Evolutionary conservation across 495 filamentous ascomycete species (phyloP), one percentile per base, ranked within the genome.

Genomic region (Xylaria venustula): DNA sequence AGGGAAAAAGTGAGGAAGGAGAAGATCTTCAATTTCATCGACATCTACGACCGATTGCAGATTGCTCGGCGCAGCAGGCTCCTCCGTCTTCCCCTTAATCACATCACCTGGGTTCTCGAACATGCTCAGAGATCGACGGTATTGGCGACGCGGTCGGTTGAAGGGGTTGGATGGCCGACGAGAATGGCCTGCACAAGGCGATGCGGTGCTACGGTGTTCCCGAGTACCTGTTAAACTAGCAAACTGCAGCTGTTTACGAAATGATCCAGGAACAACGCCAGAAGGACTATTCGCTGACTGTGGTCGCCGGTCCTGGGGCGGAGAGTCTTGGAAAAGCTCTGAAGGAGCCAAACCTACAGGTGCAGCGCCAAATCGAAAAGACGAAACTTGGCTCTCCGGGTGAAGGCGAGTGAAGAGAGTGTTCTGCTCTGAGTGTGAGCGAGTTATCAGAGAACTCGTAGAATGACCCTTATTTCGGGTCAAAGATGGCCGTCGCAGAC

Each of bases 121-220:
- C 94, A 98, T 98, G 79, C 93, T 97, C 69, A 96, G 79, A 41
- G 93, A 96, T 52, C 94, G 85, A 28, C 94, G 86, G 63, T 91
- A 93, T 61, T 90, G 90, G 71, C 95, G 96, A 62, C 92, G 86
- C 14, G 91, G 90, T 50, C 93, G 87, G 72, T 84, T 81, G 54
- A 85, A 83, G 19, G 86, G 88, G 64, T 88, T 90, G 9, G 87
- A 87, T 9, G 81, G 81, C 52, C 91, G 90, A 57, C 90, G 85
- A 44, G 88, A 75, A 56, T 91, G 87, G 54, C 78, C 83, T 46
- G 80, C 78, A 40, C 87, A 80, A 11, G 92, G 92, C 11, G 92
- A 93, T 42, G 87, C 90, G 68, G 80, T 89, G 41, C 30, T 73
- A 71, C 86, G 80, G 32, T 78, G 78, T 32, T 75, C 69, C 36